Base-by-base conservation (phyloP, 2,329 filamentous ascomycete species). In the Setomelanomma holmii region DNA sequence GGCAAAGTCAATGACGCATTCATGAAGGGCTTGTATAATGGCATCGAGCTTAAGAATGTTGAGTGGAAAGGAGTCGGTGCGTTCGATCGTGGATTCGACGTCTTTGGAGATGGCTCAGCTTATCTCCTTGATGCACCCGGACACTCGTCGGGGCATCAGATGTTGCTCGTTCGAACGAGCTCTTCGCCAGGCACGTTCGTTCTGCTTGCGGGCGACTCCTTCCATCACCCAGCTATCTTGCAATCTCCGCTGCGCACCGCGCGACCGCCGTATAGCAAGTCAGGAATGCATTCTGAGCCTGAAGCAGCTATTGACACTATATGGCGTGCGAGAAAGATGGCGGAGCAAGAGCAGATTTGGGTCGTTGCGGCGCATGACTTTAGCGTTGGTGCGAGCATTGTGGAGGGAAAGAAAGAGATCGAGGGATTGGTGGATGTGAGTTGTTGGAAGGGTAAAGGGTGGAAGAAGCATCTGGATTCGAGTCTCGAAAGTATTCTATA, bases 61-160 rank as follows among this genome's bases (percentile, higher is more conserved):
- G 56, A 75, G 33, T 76, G 76, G 14, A 68, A 81, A 0, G 75
- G 69, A 0, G 70, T 70, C 7, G 68, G 67, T 6, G 47, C 74
- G 0, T 82, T 84, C 49, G 76, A 79, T 1, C 63, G 75, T 1
- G 74, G 72, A 1, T 67, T 82, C 10, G 81, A 84, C 57, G 60
- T 82, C 8, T 80, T 82, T 53, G 69, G 71, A 0, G 82, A 85
- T 53, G 78, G 77, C 0, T 74, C 73, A n/a, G 63, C 82, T 4
- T 81, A 76, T 57, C 64, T 83, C 0, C 67, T 84, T 20, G 78
- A 83, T 57, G 76, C 77, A 0, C 82, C 82, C 0, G 82, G 82
- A 0, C 82, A 84, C 58, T 67, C 83, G 0, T 73, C 78, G 11
- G 82, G 82, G 0, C 82, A 84, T 56, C 67, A 83, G 12, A 84